These are phyloP conservation scores for Rhodotorula sphaerocarpa DNA, from an alignment of 768 basidiomycete species.

Conservation along the genomic window DNA sequence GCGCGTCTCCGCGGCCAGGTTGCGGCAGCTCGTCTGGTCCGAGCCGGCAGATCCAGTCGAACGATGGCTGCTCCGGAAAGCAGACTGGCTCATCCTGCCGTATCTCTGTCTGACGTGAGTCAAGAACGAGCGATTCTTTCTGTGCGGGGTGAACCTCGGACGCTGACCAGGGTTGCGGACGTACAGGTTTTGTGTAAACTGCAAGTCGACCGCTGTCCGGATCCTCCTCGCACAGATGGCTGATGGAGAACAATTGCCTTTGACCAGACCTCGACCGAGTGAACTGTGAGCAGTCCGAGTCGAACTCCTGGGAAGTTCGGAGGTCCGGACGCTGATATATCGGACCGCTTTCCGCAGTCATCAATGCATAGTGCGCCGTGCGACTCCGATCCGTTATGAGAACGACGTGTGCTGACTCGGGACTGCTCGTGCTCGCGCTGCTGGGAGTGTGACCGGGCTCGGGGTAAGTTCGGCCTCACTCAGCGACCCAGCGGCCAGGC, in stretches of 20 bases:
- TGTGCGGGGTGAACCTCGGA: too few relatives aligned
- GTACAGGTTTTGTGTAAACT: conserved; percentile 65
- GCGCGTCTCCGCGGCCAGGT: not conserved
- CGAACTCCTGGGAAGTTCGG: too few relatives aligned
- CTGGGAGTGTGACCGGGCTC: not conserved
- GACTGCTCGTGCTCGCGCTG: not conserved
- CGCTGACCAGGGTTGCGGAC: not conserved
- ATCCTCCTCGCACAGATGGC: not conserved
- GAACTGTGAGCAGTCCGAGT: conserved; percentile 8
- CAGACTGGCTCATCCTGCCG: conserved; percentile 60
- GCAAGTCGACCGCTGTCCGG: conserved; percentile 43
- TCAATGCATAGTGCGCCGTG: conserved; percentile 53
- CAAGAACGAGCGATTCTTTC: too few relatives aligned
- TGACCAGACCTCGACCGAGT: conserved; percentile 16
- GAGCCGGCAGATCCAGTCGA: not conserved
- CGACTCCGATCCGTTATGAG: not conserved
- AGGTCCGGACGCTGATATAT: too few relatives aligned
- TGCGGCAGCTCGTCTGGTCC: not conserved
- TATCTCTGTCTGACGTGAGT: conserved; percentile 53
- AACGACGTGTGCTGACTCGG: not conserved
- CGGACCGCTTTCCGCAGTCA: not conserved
- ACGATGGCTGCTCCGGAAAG: conserved; percentile 48
- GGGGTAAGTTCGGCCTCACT: not conserved
- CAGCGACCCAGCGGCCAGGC: not conserved
- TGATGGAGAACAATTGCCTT: not conserved